phyloP scores from a whole-genome alignment of 2,329 filamentous ascomycete genomes.

The Alternaria sp. region DNA sequence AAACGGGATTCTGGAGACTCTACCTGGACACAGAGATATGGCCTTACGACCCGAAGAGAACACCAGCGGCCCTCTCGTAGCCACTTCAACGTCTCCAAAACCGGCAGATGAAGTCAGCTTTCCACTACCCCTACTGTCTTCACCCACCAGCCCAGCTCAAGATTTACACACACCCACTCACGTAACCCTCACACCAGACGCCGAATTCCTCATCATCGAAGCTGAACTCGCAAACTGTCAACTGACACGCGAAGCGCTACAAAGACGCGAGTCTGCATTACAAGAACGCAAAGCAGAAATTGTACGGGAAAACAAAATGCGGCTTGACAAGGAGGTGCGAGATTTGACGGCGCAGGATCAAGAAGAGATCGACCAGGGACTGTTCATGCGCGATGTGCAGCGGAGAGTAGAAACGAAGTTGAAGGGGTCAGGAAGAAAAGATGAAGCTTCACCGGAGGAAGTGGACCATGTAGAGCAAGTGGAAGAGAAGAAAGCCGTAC shows the following conservation, averaged over 20 bases:
- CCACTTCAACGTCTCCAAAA: too few species aligned
- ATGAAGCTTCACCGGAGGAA: background rate
- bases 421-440: too few species aligned
- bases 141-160: background rate
- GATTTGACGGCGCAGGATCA: background rate
- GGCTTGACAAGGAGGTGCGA: background rate
- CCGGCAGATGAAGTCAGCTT: background rate
- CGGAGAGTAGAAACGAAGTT: background rate
- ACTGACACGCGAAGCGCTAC: background rate
- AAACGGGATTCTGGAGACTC: background rate
- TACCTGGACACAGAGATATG: background rate
- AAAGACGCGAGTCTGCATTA: background rate
- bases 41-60: background rate
- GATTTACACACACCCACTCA: background rate
- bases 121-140: background rate
- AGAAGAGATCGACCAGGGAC: background rate
- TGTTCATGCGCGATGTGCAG: background rate
- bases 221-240: background rate
- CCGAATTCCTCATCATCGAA: background rate
- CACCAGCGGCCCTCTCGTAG: background rate
- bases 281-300: background rate
- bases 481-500: background rate
- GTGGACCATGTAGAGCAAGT: background rate
- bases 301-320: background rate
- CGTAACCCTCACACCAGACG: background rate